phyloP scores from a whole-genome alignment of 1,284 basidiomycete genomes.

The Puccinia polysora region DNA sequence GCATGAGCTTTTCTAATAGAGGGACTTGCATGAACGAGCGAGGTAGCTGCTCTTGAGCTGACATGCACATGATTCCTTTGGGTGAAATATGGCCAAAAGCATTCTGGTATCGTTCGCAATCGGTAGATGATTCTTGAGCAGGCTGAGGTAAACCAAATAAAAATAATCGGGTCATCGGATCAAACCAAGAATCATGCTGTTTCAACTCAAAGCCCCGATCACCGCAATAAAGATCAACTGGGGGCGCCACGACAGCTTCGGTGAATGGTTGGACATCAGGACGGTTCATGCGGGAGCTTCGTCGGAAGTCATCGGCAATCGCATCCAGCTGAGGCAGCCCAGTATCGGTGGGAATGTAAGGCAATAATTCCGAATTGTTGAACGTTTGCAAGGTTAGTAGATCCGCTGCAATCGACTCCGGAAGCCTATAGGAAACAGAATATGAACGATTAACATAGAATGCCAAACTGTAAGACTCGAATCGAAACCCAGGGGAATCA shows the following conservation, averaged over 20 bases:
- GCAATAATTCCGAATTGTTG: slow-evolving; percentile 46
- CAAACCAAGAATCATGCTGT: slow-evolving; percentile 59
- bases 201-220: slow-evolving; percentile 75
- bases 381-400: slow-evolving; percentile 28
- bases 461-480: background rate
- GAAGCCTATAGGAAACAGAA: slow-evolving; percentile 8
- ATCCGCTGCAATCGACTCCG: slow-evolving; percentile 31
- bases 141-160: slow-evolving; percentile 78
- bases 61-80: slow-evolving; percentile 66
- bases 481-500: background rate
- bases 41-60: slow-evolving; percentile 72
- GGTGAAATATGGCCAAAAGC: slow-evolving; percentile 64
- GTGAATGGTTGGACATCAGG: slow-evolving; percentile 74
- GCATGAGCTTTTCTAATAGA: slow-evolving; percentile 89
- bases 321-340: slow-evolving; percentile 61
- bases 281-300: slow-evolving; percentile 72
- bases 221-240: slow-evolving; percentile 68
- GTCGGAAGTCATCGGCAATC: slow-evolving; percentile 65
- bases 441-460: background rate
- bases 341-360: slow-evolving; percentile 49
- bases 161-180: slow-evolving; percentile 65
- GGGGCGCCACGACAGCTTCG: slow-evolving; percentile 76
- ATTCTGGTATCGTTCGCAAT: slow-evolving; percentile 59
- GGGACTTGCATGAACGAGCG: slow-evolving; percentile 84
- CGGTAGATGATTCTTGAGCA: slow-evolving; percentile 63